Base-by-base conservation (phyloP, 805 yeast genomes). In the Naumovozyma castellii region DNA sequence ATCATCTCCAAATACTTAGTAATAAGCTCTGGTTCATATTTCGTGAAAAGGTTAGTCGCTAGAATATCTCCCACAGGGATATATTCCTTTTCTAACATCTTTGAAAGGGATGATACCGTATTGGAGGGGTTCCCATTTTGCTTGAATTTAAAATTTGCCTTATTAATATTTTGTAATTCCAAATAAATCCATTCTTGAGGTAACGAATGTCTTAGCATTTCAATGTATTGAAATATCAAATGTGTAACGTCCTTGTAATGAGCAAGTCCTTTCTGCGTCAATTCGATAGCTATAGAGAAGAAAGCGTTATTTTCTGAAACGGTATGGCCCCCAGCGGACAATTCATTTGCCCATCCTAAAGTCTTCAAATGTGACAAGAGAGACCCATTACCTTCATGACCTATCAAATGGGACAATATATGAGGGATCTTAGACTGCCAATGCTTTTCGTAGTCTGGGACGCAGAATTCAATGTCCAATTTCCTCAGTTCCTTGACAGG, bases 341-440 rank as follows among this genome's bases (percentile, higher is more conserved):
- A 68, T 14, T 75, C 80, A 48, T 75, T 81, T 5, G 90, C 95
- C 86, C 88, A 84, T 12, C 88, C 83, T 46, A 72, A 66, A 27
- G 64, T 57, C 62, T 86, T 90, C 48, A 90, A 72, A 47, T 69
- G 72, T 41, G 78, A 73, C 28, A 86, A 67, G 15, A 90, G 59
- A 2, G 96, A 86, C 2, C 97, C 97, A 36, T 79, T 71, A 36
- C 92, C 84, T 64, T 90, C 98, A 60, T 90, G 97, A 32, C 97
- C 97, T 36, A 90, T 65, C 39, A 92, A 67, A 59, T 92, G 97
- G 16, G 88, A 75, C 48, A 67, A 72, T 60, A 86, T 83, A 41
- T 71, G 75, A 5, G 75, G 70, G 0, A 97, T 94, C 49, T 76
- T 76, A 18, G 72, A 70, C 39, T 73, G 72, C 84, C 88, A 84